phyloP scores from a whole-genome alignment of 306 rosid species.

The Quillaja saponaria region DNA sequence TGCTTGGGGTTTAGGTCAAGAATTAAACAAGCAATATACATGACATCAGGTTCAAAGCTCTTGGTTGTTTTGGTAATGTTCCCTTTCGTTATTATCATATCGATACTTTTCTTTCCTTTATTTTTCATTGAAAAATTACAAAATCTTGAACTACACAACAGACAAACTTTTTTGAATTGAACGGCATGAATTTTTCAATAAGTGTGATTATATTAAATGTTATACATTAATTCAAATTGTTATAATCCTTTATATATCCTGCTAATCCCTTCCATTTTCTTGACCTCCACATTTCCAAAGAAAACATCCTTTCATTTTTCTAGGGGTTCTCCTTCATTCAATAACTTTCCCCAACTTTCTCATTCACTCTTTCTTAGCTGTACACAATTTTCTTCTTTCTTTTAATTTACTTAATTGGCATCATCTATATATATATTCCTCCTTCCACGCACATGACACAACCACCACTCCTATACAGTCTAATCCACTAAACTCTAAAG shows the following conservation, averaged over 20 bases:
- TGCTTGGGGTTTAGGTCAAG: constrained; percentile 40
- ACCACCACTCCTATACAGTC: constrained; percentile 44
- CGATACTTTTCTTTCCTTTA: too few relatives aligned
- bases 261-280: constrained; percentile 44
- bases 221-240: too few relatives aligned
- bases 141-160: too few relatives aligned
- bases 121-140: too few relatives aligned
- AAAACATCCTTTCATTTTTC: constrained; percentile 39
- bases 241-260: constrained; percentile 48
- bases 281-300: constrained; percentile 46
- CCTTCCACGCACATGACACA: constrained; percentile 32
- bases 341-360: constrained; percentile 26
- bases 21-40: too few relatives aligned
- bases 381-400: constrained; percentile 13
- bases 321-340: constrained; percentile 35
- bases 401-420: too few relatives aligned
- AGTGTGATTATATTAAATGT: too few relatives aligned
- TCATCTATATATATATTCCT: background rate
- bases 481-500: constrained; percentile 56
- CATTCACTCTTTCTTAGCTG: constrained; percentile 23
- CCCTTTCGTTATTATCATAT: too few relatives aligned
- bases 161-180: too few relatives aligned
- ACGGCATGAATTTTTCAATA: too few relatives aligned
- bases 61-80: too few relatives aligned
- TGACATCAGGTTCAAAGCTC: too few relatives aligned